Evolutionary conservation across 2,329 filamentous ascomycete species (phyloP), one percentile per base, ranked within the genome.

Genomic region (Epichloe hybrida): DNA sequence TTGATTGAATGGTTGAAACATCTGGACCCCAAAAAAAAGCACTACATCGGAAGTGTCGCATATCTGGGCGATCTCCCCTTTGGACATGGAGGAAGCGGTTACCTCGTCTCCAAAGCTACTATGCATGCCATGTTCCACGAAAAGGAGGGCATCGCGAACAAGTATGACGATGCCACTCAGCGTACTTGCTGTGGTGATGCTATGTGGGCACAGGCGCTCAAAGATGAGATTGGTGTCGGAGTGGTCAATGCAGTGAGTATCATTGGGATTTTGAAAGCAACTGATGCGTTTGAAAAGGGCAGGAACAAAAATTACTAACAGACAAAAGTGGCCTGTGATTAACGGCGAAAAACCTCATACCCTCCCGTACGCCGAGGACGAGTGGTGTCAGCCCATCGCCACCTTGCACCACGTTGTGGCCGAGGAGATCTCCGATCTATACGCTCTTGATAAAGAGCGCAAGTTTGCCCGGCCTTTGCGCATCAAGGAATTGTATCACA

Each of bases 1-100:
- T 58, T 80, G 23, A 64, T 72, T 35, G 62, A 69, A 38, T 79
- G 73, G 71, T 62, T 80, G 42, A 57, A 61, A 40, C 62, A 56
- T 27, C 59, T 78, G 15, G 65, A 77, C 54, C 65, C 71, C 1
- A 57, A 54, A 2, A 65, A 72, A 49, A 65, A 67, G 42, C 63
- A 69, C 38, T 79, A 79, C 55, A 60, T 80, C 12, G 77, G 77
- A 12, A 75, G 74, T 49, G 63, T 71, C 5, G 69, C 72, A 8
- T 66, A 69, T 46, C 58, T 75, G 38, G 60, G 62, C 17, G 60
- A 60, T 23, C 66, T 72, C 42, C 57, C 57, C 6, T 81, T 81
- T 53, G 76, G 66, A 1, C 77, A 81, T 55, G 77, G 77, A 4
- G 77, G 77, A 2, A 76, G 72, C 45, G 78, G 78, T 2, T 78